phyloP scores from a whole-genome alignment of 441 rosid species.

The Erodium texanum region DNA sequence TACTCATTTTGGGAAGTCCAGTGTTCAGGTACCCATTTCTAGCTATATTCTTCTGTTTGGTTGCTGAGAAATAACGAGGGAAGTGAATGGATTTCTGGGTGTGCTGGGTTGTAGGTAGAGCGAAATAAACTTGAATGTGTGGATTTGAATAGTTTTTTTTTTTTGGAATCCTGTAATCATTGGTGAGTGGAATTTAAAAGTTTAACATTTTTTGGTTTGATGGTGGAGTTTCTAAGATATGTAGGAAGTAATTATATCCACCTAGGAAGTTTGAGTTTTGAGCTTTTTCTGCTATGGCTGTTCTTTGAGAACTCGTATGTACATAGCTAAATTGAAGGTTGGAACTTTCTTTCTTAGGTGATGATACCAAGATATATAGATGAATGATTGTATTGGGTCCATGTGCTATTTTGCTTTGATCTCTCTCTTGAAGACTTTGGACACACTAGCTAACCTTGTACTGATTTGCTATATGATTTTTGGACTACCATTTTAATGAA shows the following conservation, averaged over 20 bases:
- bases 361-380: background rate
- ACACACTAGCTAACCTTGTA: background rate
- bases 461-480: background rate
- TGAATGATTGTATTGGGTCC: constrained; percentile 4
- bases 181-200: background rate
- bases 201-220: background rate
- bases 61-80: background rate
- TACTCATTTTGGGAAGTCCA: constrained; percentile 60
- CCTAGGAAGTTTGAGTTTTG: background rate
- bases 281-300: background rate
- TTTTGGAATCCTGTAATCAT: background rate
- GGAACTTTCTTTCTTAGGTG: background rate
- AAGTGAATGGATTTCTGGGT: background rate
- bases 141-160: background rate
- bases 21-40: constrained; percentile 53
- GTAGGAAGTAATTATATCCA: background rate
- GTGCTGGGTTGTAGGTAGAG: background rate
- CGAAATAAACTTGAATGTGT: background rate
- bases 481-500: background rate
- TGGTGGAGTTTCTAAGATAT: background rate
- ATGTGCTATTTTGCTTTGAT: background rate
- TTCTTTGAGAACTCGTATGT: background rate
- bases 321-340: background rate
- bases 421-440: background rate
- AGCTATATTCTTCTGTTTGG: background rate